Evolutionary conservation across 371 early-diverging fungal species (phyloP).

Genomic region (Lichtheimia ornata): DNA sequence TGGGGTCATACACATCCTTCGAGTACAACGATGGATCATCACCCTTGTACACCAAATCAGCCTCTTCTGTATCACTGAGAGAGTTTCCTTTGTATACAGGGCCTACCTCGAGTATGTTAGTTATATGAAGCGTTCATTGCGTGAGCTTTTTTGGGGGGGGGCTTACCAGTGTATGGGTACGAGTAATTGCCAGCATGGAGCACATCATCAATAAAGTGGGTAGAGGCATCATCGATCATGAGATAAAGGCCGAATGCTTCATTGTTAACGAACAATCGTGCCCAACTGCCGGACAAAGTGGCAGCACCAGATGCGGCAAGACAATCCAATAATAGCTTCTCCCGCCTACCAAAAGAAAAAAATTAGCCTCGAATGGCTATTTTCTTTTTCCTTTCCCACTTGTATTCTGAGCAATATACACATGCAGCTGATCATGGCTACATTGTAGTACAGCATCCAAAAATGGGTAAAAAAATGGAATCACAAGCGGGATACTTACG

Average conservation of each 20-base stretch:
- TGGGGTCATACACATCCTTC: constrained; percentile 34
- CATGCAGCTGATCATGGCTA: too few relatives aligned
- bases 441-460: too few relatives aligned
- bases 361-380: not conserved
- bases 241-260: constrained; percentile 44
- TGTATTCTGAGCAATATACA: too few relatives aligned
- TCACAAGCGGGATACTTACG: constrained; percentile 18
- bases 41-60: constrained; percentile 31
- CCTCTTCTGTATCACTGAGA: constrained; percentile 21
- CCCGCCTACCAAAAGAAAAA: constrained; percentile 25
- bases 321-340: constrained; percentile 43
- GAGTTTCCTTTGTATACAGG: constrained; percentile 35
- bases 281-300: constrained; percentile 45
- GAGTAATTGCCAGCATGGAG: constrained; percentile 26
- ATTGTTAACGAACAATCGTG: constrained; percentile 48
- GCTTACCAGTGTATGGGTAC: constrained; percentile 7
- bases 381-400: too few relatives aligned
- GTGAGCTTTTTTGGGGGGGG: too few relatives aligned
- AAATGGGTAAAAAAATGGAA: not conserved
- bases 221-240: constrained; percentile 51
- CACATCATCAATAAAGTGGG: constrained; percentile 42
- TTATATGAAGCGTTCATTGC: too few relatives aligned
- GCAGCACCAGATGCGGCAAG: constrained; percentile 50
- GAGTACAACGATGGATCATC: constrained; percentile 30
- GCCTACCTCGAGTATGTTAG: constrained; percentile 1